These are phyloP conservation scores for Yamadazyma olivae DNA, from an alignment of 805 yeast genomes.

Conservation along the genomic window DNA sequence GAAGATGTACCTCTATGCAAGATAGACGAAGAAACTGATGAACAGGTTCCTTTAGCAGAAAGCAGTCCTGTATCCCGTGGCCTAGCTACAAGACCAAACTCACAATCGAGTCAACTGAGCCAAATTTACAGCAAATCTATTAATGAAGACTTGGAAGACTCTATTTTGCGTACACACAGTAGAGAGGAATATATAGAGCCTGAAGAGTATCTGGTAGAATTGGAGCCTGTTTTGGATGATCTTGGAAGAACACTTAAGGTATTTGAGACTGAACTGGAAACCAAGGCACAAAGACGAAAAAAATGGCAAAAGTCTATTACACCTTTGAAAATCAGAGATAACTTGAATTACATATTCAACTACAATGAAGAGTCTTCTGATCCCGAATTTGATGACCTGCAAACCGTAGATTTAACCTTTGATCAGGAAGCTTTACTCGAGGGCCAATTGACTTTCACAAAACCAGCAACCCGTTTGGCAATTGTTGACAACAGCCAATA, in stretches of 20 bases:
- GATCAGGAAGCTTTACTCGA: conserved; percentile 1
- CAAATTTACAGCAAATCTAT: too few species aligned
- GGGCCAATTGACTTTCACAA: conserved; percentile 1
- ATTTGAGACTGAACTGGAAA: conserved; percentile 3
- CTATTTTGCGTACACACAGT: conserved; percentile 1
- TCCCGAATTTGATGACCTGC: neutral
- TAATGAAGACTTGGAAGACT: conserved; percentile 8
- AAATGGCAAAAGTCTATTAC: conserved; percentile 6
- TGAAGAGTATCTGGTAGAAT: neutral
- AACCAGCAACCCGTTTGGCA: conserved; percentile 18
- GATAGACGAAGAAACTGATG: too few species aligned
- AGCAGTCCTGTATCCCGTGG: conserved; percentile 2
- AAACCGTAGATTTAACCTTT: too few species aligned
- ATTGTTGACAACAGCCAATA: conserved; percentile 12
- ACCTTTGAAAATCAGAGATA: conserved; percentile 18
- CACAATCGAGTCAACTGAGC: too few species aligned
- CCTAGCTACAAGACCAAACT: conserved; percentile 5
- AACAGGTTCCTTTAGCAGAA: conserved; percentile 3
- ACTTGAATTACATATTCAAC: conserved; percentile 10
- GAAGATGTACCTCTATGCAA: too few species aligned
- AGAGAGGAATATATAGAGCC: neutral
- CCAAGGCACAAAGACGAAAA: too few species aligned
- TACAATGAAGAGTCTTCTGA: too few species aligned
- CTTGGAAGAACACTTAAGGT: conserved; percentile 8
- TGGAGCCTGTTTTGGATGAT: conserved; percentile 1